These are phyloP conservation scores for Penicillium thymicola DNA, from an alignment of 2,329 filamentous ascomycete genomes.

Conservation along the genomic window DNA sequence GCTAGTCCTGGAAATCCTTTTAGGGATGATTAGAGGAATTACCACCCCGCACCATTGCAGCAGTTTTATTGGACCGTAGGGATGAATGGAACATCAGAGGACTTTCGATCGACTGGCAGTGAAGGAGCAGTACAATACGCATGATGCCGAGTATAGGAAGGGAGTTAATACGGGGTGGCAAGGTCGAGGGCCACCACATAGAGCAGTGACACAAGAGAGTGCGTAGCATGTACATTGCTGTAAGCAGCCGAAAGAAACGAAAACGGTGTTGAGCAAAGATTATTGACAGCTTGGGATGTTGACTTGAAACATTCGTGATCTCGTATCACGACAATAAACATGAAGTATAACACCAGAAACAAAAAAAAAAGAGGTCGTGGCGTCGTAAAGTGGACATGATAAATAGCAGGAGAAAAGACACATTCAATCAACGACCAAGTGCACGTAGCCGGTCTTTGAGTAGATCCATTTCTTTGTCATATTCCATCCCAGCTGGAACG, in stretches of 20 bases:
- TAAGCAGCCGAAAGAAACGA: neutral
- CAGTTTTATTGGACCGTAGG: neutral
- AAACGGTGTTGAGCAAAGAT: neutral
- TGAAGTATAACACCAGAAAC: neutral
- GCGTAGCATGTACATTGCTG: neutral
- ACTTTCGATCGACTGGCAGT: neutral
- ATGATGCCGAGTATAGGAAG: no score
- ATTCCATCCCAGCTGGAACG: conserved; percentile 9
- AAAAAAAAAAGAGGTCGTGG: conserved; percentile 23
- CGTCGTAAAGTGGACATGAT: conserved; percentile 19
- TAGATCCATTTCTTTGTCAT: conserved; percentile 29
- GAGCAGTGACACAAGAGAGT: neutral
- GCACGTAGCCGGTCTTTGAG: conserved; percentile 30
- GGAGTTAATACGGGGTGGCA: neutral
- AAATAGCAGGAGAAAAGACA: conserved; percentile 9
- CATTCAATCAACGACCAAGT: conserved; percentile 21
- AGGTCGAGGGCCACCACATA: neutral
- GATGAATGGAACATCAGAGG: neutral
- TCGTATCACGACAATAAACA: neutral
- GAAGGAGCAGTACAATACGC: neutral
- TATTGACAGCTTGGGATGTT: neutral
- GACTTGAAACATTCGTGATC: neutral
- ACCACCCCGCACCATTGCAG: neutral
- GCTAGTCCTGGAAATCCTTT: neutral
- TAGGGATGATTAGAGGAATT: neutral